Percentiles rank a stretch among this genome's conserved stretches.
phyloP scores from a whole-genome alignment of 805 yeast species.

The Saturnispora besseyi region DNA sequence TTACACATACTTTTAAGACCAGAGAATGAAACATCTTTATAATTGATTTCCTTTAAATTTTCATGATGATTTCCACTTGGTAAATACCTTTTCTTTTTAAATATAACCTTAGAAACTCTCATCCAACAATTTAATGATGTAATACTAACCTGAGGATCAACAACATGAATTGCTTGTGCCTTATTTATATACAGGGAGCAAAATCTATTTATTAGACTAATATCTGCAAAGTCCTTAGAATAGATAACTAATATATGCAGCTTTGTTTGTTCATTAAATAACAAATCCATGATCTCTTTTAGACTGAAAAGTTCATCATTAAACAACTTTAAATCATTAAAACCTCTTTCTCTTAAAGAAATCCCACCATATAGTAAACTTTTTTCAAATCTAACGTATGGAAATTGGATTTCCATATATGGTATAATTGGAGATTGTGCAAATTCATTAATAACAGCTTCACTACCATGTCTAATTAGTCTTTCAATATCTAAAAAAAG shows the following conservation, averaged over 20 bases:
- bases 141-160: neutral
- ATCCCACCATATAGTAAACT: conserved; percentile 3
- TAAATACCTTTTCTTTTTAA: neutral
- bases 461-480: conserved; percentile 1
- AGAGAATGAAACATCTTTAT: neutral
- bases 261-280: neutral
- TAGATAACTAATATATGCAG: neutral
- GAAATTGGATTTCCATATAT: conserved; percentile 6
- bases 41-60: neutral
- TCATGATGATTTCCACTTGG: neutral
- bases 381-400: conserved; percentile 4
- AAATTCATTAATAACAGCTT: neutral
- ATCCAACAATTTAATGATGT: neutral
- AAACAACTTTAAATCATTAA: conserved; percentile 1
- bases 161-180: neutral
- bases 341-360: neutral
- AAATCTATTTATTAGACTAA: neutral
- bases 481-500: conserved; percentile 3
- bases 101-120: neutral
- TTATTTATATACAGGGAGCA: neutral
- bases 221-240: neutral
- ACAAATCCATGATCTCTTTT: neutral
- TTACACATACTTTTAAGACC: conserved; percentile 4
- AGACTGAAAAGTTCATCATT: neutral
- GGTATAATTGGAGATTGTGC: conserved; percentile 1